A percentile compares a stretch with the other conserved stretches of the same genome.
These are phyloP conservation scores for Passalora sequoiae DNA, from an alignment of 2,329 filamentous ascomycete genomes.

Conservation along the genomic window DNA sequence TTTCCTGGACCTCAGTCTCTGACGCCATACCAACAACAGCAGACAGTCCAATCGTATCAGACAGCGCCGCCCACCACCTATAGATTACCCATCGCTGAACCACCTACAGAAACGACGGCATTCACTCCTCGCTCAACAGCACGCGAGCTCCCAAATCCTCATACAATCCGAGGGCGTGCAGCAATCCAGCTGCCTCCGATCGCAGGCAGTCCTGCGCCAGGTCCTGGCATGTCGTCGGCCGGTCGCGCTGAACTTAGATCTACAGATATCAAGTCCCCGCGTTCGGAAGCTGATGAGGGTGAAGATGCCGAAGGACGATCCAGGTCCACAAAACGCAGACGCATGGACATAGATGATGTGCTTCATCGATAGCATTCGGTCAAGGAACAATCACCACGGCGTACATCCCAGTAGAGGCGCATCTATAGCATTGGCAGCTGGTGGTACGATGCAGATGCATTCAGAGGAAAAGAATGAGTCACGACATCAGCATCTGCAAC, in stretches of 20 bases:
- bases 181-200: conserved; percentile 28
- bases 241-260: neutral
- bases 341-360: conserved; percentile 32
- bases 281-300: conserved; percentile 17
- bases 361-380: conserved; percentile 23
- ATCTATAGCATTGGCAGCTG: neutral
- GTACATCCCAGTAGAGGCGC: neutral
- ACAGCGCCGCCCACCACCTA: conserved; percentile 9
- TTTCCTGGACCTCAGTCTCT: conserved; percentile 16
- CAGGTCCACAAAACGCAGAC: conserved; percentile 25
- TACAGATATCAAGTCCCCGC: conserved; percentile 1
- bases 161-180: conserved; percentile 4
- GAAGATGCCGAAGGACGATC: conserved; percentile 20
- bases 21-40: conserved; percentile 13
- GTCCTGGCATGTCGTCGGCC: neutral
- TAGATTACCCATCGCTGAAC: conserved; percentile 20
- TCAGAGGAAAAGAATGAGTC: neutral
- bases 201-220: conserved; percentile 10
- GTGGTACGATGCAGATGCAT: neutral
- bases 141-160: conserved; percentile 11
- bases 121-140: conserved; percentile 21
- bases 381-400: neutral
- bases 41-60: conserved; percentile 3
- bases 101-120: conserved; percentile 24
- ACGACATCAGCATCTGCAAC: too few relatives aligned